A percentile compares a stretch with the other conserved stretches of the same genome.
phyloP scores from a whole-genome alignment of 106 monocot genomes.

The Dendrobium catenatum region DNA sequence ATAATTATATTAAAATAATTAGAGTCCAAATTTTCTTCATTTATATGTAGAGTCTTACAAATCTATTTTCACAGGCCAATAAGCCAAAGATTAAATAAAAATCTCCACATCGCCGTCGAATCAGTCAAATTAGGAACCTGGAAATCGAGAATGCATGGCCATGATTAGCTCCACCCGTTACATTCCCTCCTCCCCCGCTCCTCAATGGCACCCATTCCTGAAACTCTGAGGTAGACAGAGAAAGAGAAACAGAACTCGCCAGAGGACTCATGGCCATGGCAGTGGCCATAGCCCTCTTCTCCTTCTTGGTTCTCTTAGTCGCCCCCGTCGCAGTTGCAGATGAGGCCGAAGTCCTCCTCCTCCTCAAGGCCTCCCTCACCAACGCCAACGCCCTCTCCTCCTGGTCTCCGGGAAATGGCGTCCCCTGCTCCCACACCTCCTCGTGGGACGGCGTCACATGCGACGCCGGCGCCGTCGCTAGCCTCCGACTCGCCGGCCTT shows the following conservation, averaged over 20 bases:
- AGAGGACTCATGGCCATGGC: not conserved
- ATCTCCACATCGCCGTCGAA: too few relatives aligned
- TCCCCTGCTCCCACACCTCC: slow-evolving; percentile 22
- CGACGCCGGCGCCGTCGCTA: slow-evolving; percentile 28
- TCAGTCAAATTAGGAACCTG: too few relatives aligned
- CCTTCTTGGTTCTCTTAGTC: slow-evolving; percentile 10
- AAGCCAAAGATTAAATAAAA: too few relatives aligned
- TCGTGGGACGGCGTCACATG: slow-evolving; percentile 64
- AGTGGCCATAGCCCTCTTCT: slow-evolving; percentile 20
- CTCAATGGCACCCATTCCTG: not conserved
- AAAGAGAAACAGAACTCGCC: too few relatives aligned
- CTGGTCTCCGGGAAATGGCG: slow-evolving; percentile 18
- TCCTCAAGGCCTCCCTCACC: slow-evolving; percentile 35
- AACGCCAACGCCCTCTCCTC: slow-evolving; percentile 41
- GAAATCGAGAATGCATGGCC: too few relatives aligned
- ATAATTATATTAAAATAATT: too few relatives aligned
- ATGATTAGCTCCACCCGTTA: too few relatives aligned
- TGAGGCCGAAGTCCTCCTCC: slow-evolving; percentile 32
- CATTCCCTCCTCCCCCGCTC: not conserved
- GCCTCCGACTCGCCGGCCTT: slow-evolving; percentile 40
- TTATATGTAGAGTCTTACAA: too few relatives aligned
- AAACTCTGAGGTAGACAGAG: not conserved
- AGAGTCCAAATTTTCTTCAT: too few relatives aligned
- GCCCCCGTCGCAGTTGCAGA: slow-evolving; percentile 11
- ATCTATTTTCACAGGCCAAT: too few relatives aligned